Conservation (phyloP, 2,329 filamentous ascomycete species). For the Fusarium avenaceum region DNA sequence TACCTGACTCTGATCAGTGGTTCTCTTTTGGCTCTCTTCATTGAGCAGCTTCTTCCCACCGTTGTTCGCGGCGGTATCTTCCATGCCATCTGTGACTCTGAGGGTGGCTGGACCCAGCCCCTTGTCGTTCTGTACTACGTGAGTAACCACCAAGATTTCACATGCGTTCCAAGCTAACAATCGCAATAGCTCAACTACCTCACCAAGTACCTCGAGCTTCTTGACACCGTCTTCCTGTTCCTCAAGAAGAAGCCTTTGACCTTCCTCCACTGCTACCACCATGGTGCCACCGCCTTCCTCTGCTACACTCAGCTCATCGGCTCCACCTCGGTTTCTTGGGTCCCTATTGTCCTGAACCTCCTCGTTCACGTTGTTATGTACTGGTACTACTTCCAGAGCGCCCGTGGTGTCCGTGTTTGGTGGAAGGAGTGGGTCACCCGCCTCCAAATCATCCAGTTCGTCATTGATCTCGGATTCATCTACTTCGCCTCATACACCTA, state of each 20-base stretch:
- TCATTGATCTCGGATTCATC: slow-evolving; percentile 97
- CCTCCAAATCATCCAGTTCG: slow-evolving; percentile 96
- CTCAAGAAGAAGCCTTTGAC: slow-evolving; percentile 99
- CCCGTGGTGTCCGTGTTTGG: slow-evolving; percentile 95
- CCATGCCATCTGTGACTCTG: slow-evolving; percentile 82
- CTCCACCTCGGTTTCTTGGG: slow-evolving; percentile 93
- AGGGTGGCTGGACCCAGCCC: slow-evolving; percentile 93
- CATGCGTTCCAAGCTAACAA: slow-evolving; percentile 28
- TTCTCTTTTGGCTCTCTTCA: slow-evolving; percentile 83
- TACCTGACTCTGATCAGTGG: slow-evolving; percentile 89
- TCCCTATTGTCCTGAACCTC: slow-evolving; percentile 92
- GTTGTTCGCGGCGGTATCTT: slow-evolving; percentile 86
- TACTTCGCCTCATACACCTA: slow-evolving; percentile 99
- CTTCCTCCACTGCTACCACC: slow-evolving; percentile 99
- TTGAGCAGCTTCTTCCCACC: slow-evolving; percentile 91
- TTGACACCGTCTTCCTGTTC: slow-evolving; percentile 97
- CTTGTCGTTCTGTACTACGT: slow-evolving; percentile 98
- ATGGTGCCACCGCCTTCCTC: slow-evolving; percentile 94
- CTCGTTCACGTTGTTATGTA: slow-evolving; percentile 99
- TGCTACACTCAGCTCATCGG: slow-evolving; percentile 98
- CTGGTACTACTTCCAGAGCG: slow-evolving; percentile 99
- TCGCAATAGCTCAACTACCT: slow-evolving; percentile 87
- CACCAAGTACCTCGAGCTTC: slow-evolving; percentile 95
- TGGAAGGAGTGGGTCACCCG: slow-evolving; percentile 99
- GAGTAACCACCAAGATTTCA: slow-evolving; percentile 55